These are phyloP conservation scores for Pichia sp. DNA, from an alignment of 1,139 yeast species.

Conservation along the genomic window DNA sequence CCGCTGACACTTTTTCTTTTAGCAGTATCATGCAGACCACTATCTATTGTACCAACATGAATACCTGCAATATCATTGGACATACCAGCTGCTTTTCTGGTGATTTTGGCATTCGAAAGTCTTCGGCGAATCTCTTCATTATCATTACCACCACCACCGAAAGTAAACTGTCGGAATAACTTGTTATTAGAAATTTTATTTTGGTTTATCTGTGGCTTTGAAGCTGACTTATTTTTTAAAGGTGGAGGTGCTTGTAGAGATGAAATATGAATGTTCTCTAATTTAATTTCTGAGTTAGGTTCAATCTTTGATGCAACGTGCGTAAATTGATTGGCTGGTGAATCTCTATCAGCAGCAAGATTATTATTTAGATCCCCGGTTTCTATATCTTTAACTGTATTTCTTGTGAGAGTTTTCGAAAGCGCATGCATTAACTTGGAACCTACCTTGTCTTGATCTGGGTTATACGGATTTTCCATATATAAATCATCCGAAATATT, in stretches of 20 bases:
- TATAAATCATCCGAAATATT: slow-evolving; percentile 7
- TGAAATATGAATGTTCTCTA: no score
- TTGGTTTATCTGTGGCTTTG: neutral
- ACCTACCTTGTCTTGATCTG: slow-evolving; percentile 25
- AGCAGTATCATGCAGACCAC: slow-evolving; percentile 7
- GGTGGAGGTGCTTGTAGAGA: slow-evolving; percentile 2
- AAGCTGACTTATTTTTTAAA: neutral
- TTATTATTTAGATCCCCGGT: slow-evolving; percentile 19
- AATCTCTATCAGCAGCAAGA: neutral
- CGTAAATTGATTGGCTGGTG: slow-evolving; percentile 2
- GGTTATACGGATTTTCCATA: slow-evolving; percentile 21
- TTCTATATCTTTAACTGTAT: slow-evolving; percentile 19
- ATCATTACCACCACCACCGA: slow-evolving; percentile 26
- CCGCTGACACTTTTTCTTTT: neutral
- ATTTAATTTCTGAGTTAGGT: neutral
- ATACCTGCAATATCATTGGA: slow-evolving; percentile 41
- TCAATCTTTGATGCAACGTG: slow-evolving; percentile 4
- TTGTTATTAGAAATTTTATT: slow-evolving; percentile 6
- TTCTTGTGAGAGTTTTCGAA: slow-evolving; percentile 23
- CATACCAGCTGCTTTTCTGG: slow-evolving; percentile 35
- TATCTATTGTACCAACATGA: slow-evolving; percentile 19
- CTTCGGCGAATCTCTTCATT: slow-evolving; percentile 29
- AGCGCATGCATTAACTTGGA: slow-evolving; percentile 26
- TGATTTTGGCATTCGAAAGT: slow-evolving; percentile 33
- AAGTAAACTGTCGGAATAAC: slow-evolving; percentile 23